Evolutionary conservation across 139 green algal species (phyloP), one percentile per base, ranked within the genome.

Genomic region (Chlamydomonas sphaeroides): DNA sequence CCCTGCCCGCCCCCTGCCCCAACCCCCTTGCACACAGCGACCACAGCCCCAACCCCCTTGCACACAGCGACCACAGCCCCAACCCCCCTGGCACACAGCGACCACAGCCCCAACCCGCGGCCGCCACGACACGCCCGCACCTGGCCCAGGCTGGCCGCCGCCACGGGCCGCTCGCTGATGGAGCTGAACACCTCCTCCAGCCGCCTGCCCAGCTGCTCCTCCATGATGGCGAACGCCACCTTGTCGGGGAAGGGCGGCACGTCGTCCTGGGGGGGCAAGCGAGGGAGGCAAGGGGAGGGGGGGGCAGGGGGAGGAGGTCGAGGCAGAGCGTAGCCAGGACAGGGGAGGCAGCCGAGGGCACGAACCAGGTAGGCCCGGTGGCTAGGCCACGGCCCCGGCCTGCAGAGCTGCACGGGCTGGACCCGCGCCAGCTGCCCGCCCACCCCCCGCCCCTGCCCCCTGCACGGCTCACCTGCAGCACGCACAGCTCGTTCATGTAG

Each of bases 401-500:
- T n/a, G n/a, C n/a, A n/a, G n/a, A n/a, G n/a, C n/a, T n/a, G n/a
- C n/a, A n/a, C n/a, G n/a, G n/a, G 45, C 45, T 53, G 10, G 10
- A 21, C 45, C 45, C 45, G 45, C 45, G 4, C 59, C 30, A 39
- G 4, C 6, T 10, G 21, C 59, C 6, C 59, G 38, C 30, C n/a
- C n/a, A 3, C 30, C n/a, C 30, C 30, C 3, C 20, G 10, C 56
- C 28, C 7, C 7, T 68, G 7, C 56, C 23, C 56, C 49, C 6
- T 20, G 49, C 5, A 17, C 49, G 25, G 17, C 53, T 4, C 45
- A 91, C 87, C 90, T 94, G 91, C 83, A 99, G 93, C 15, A 95
- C 86, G 85, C 94, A 98, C 49, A 99, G 91, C 93, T 99, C 97
- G 78, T 98, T 95, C 97, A 99, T 99, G 90, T 98, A 99, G 89